These are phyloP conservation scores for Thermomucor indicae-seudaticae DNA, from an alignment of 371 early-diverging fungal species.

Conservation along the genomic window DNA sequence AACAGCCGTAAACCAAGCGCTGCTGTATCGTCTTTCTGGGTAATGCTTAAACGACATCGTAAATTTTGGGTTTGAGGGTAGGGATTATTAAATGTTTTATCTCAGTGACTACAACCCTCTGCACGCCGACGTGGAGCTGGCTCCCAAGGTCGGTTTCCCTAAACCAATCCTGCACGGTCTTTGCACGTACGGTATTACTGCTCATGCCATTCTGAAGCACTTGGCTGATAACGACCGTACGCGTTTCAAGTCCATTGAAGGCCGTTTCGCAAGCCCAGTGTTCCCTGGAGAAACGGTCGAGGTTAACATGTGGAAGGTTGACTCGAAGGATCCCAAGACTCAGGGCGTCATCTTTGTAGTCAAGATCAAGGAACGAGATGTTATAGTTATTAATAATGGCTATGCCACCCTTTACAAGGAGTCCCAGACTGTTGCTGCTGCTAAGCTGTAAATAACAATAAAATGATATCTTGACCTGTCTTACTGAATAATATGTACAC, in stretches of 20 bases:
- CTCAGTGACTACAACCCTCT: constrained; percentile 64
- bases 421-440: constrained; percentile 14
- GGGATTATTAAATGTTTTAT: background rate
- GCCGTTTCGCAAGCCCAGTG: constrained; percentile 68
- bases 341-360: constrained; percentile 26
- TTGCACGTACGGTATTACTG: constrained; percentile 65
- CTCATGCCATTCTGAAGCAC: constrained; percentile 55
- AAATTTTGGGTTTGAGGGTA: constrained; percentile 2
- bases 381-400: constrained; percentile 30
- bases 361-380: constrained; percentile 31
- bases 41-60: constrained; percentile 2
- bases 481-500: background rate
- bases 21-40: constrained; percentile 69
- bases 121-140: constrained; percentile 63
- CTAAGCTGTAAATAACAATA: constrained; percentile 28
- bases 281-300: constrained; percentile 70
- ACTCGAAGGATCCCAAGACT: constrained; percentile 18
- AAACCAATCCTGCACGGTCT: constrained; percentile 73
- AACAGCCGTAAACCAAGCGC: constrained; percentile 54
- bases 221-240: constrained; percentile 50
- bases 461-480: background rate
- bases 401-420: constrained; percentile 23
- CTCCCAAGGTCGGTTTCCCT: constrained; percentile 64
- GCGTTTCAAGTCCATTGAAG: constrained; percentile 62
- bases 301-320: constrained; percentile 70